Percentiles rank a stretch among this genome's conserved stretches.
These are phyloP conservation scores for Xerocomellus amylosporus DNA, from an alignment of 768 basidiomycete genomes.

Conservation along the genomic window DNA sequence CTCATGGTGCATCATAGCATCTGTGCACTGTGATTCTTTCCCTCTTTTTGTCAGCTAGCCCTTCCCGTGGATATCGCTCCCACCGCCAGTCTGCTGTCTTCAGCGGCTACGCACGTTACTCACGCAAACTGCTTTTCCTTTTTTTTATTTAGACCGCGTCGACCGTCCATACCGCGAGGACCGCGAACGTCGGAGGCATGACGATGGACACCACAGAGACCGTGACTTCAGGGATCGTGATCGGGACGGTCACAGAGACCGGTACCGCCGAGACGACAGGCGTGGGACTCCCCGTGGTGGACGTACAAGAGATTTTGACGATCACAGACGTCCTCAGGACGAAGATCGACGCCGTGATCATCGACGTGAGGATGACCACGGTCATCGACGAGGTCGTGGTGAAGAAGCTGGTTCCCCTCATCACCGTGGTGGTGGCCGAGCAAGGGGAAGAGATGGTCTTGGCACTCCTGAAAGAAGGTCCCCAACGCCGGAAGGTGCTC, in stretches of 20 bases:
- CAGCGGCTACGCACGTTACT: constrained; percentile 48
- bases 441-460: constrained; percentile 43
- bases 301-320: constrained; percentile 47
- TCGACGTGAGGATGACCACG: constrained; percentile 43
- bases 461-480: constrained; percentile 79
- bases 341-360: constrained; percentile 50
- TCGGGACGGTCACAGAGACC: constrained; percentile 31
- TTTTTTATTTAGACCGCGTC: constrained; percentile 44
- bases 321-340: constrained; percentile 44
- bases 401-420: constrained; percentile 41
- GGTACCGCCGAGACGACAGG: constrained; percentile 47
- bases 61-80: constrained; percentile 41
- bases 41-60: constrained; percentile 55
- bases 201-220: constrained; percentile 50
- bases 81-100: constrained; percentile 41
- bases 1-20: constrained; percentile 58
- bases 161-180: constrained; percentile 61
- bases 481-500: constrained; percentile 84
- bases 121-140: constrained; percentile 46
- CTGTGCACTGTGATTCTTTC: constrained; percentile 45
- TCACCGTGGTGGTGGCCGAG: constrained; percentile 48
- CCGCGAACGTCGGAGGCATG: constrained; percentile 65
- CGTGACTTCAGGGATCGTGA: constrained; percentile 52
- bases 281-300: constrained; percentile 44
- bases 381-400: constrained; percentile 30